Conservation (phyloP, 768 basidiomycete genomes). For the Naganishia onofrii region DNA sequence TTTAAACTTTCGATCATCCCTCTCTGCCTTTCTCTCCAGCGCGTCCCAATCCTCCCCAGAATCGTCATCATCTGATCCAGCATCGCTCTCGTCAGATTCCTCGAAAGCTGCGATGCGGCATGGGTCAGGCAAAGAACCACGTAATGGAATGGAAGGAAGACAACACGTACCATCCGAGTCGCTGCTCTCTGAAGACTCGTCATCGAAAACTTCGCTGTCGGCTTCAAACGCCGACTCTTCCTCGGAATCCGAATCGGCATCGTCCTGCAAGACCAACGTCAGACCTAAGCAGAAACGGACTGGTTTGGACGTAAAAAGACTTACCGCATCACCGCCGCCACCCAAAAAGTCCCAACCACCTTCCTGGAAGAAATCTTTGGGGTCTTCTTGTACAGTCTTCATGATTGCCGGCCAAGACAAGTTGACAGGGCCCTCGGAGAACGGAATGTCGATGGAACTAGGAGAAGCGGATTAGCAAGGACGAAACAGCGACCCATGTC, state of each 20-base stretch:
- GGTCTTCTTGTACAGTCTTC: conserved; percentile 96
- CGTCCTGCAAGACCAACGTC: conserved; percentile 10
- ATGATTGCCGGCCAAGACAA: conserved; percentile 97
- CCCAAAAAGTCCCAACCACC: conserved; percentile 95
- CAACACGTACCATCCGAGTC: conserved; percentile 34
- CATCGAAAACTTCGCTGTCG: conserved; percentile 55
- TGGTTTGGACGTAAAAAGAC: conserved; percentile 54
- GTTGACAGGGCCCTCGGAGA: conserved; percentile 94
- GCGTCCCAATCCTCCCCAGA: conserved; percentile 92
- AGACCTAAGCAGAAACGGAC: no score
- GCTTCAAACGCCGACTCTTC: conserved; percentile 44
- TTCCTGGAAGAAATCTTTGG: conserved; percentile 88
- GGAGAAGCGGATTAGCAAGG: conserved; percentile 11
- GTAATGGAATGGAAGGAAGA: neutral
- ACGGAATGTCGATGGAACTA: conserved; percentile 93
- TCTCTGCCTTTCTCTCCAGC: conserved; percentile 84
- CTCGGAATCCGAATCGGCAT: conserved; percentile 35
- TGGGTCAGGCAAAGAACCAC: neutral
- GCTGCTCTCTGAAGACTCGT: conserved; percentile 54
- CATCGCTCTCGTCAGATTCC: conserved; percentile 40
- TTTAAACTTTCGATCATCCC: conserved; percentile 60
- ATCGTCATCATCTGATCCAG: conserved; percentile 42
- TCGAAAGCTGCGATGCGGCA: conserved; percentile 34
- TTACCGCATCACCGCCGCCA: conserved; percentile 65
- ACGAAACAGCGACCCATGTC: conserved; percentile 22